Percentiles rank a stretch among this genome's conserved stretches.
Evolutionary conservation across 495 filamentous ascomycete species (phyloP).

Genomic region (Neurospora sp.): DNA sequence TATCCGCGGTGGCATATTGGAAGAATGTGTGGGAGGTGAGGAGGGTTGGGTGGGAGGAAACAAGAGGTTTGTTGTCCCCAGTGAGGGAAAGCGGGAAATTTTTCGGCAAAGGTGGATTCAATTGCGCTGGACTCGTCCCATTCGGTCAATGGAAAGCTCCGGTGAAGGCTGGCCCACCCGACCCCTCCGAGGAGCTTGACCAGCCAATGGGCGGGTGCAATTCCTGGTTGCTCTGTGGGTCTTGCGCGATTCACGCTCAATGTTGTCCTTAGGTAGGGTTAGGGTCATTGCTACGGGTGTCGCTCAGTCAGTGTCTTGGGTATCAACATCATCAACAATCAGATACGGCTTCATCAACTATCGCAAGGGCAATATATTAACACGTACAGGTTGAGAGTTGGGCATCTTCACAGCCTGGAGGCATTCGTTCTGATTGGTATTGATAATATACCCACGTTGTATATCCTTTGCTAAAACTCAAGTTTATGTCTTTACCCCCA

Average conservation of each 20-base stretch:
- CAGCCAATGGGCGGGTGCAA: background rate
- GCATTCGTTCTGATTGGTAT: background rate
- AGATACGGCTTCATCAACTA: background rate
- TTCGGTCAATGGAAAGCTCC: background rate
- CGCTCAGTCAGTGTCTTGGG: background rate
- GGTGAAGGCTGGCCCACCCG: background rate
- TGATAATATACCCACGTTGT: background rate
- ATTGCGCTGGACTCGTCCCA: background rate
- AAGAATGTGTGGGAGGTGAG: conserved; percentile 3
- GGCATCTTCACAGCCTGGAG: background rate
- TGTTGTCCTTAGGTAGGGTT: background rate
- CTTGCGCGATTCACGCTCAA: background rate
- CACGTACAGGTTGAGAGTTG: background rate
- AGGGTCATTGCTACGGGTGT: background rate
- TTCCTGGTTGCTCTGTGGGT: background rate
- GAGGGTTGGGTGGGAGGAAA: conserved; percentile 3
- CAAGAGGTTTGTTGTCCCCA: background rate
- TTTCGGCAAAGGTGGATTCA: background rate
- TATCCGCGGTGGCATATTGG: conserved; percentile 23
- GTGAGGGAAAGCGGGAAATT: background rate
- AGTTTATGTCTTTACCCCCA: background rate
- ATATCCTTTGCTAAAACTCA: background rate
- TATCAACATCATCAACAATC: background rate
- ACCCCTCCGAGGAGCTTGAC: background rate
- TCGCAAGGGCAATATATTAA: background rate